Evolutionary conservation across 805 yeast species (phyloP).

Genomic region (Spencermartinsiella europaea): DNA sequence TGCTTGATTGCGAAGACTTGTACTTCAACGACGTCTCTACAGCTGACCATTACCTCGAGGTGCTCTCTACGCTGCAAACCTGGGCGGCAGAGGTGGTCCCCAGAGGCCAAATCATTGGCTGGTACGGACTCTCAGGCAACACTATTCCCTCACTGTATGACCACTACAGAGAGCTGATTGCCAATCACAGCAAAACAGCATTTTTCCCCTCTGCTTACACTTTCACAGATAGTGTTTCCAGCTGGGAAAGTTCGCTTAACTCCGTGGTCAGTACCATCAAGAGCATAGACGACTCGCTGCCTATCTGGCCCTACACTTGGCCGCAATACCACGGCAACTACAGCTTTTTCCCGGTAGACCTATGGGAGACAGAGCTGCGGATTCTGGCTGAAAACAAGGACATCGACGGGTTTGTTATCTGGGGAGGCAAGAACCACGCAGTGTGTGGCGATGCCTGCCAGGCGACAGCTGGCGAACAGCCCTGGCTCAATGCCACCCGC

Average conservation of each 20-base stretch:
- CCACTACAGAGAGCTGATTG: constrained; percentile 6
- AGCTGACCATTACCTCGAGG: constrained; percentile 2
- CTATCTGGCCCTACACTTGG: constrained; percentile 13
- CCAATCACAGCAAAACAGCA: constrained; percentile 6
- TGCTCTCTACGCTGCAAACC: constrained; percentile 5
- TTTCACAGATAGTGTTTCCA: not conserved
- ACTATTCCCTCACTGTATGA: constrained; percentile 5
- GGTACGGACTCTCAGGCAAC: constrained; percentile 10
- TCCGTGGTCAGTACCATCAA: not conserved
- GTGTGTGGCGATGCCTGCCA: constrained; percentile 11
- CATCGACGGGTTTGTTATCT: constrained; percentile 7
- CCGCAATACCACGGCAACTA: constrained; percentile 9
- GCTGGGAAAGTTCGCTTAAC: constrained; percentile 5
- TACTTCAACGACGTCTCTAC: constrained; percentile 6
- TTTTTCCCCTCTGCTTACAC: constrained; percentile 12
- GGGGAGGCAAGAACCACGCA: constrained; percentile 13
- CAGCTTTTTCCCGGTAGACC: constrained; percentile 7
- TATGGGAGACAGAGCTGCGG: constrained; percentile 5
- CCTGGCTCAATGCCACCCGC: constrained; percentile 9
- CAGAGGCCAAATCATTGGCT: constrained; percentile 7
- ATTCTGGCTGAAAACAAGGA: not conserved
- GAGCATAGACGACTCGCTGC: constrained; percentile 3
- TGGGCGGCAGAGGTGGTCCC: constrained; percentile 12
- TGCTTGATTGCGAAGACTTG: constrained; percentile 9
- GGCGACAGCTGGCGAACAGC: constrained; percentile 6